A percentile compares a stretch with the other conserved stretches of the same genome.
Evolutionary conservation across 495 filamentous ascomycete genomes (phyloP).

Genomic region (Ramalina intermedia): DNA sequence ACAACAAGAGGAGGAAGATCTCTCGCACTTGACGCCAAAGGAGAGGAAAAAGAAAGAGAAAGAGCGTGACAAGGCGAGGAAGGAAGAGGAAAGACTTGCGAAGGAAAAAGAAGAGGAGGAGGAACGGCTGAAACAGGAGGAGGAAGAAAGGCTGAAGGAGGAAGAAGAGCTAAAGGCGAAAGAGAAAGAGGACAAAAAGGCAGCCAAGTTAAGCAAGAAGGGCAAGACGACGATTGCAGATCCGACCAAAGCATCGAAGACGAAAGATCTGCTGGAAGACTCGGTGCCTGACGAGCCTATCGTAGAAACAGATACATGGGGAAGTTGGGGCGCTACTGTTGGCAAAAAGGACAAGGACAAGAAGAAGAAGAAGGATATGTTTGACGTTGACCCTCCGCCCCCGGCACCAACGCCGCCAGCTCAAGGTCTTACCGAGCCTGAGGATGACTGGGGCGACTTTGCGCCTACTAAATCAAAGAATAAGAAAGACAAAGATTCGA

Average conservation of each 20-base stretch:
- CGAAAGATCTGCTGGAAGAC: slow-evolving; percentile 14
- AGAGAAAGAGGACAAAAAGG: slow-evolving; percentile 19
- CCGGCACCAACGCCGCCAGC: slow-evolving; percentile 37
- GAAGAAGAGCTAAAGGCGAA: slow-evolving; percentile 13
- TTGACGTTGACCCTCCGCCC: slow-evolving; percentile 31
- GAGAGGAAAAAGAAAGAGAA: slow-evolving; percentile 13
- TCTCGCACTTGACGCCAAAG: slow-evolving; percentile 4
- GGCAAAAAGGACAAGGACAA: slow-evolving; percentile 16
- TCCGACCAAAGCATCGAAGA: slow-evolving; percentile 9
- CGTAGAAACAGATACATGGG: slow-evolving; percentile 10
- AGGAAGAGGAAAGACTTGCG: neutral
- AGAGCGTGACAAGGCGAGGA: slow-evolving; percentile 9
- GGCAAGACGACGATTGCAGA: slow-evolving; percentile 9
- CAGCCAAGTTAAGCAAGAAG: slow-evolving; percentile 15
- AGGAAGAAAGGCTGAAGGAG: slow-evolving; percentile 7
- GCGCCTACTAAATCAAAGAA: slow-evolving; percentile 17
- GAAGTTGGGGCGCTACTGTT: slow-evolving; percentile 7
- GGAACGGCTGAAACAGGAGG: neutral
- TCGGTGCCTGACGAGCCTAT: slow-evolving; percentile 11
- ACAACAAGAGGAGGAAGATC: neutral
- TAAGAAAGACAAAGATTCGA: slow-evolving; percentile 19
- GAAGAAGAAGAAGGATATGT: slow-evolving; percentile 27
- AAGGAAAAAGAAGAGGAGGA: slow-evolving; percentile 1
- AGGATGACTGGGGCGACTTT: slow-evolving; percentile 28
- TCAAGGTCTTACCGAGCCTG: slow-evolving; percentile 31